A percentile compares a stretch with the other conserved stretches of the same genome.
phyloP scores from a whole-genome alignment of 129 eudicot genomes.

The Pittosporum tobira region DNA sequence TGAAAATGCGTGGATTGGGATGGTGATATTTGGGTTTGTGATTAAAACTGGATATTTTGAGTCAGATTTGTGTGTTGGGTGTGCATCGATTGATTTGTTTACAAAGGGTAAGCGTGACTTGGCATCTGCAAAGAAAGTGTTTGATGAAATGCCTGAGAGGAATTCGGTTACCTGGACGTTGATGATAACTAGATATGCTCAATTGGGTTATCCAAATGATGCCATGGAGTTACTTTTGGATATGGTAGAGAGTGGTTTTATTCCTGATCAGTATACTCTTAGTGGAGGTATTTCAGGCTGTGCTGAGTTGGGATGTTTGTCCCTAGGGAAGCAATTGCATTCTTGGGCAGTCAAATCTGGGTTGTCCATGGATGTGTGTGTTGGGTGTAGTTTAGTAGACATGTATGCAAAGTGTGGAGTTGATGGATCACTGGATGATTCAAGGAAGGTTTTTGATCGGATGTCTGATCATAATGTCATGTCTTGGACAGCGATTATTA shows the following conservation, averaged over 20 bases:
- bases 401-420: conserved; percentile 13
- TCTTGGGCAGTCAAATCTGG: conserved; percentile 1
- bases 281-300: conserved; percentile 13
- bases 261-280: conserved; percentile 10
- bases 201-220: background rate
- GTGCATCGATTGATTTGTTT: conserved; percentile 12
- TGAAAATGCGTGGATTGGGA: conserved; percentile 1
- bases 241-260: conserved; percentile 2
- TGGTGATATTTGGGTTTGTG: conserved; percentile 8
- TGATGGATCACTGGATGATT: conserved; percentile 2
- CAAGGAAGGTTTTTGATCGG: conserved; percentile 17
- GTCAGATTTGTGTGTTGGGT: conserved; percentile 17
- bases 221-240: conserved; percentile 15
- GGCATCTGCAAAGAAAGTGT: conserved; percentile 13
- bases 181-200: conserved; percentile 11
- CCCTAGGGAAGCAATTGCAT: conserved; percentile 12
- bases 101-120: conserved; percentile 7
- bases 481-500: conserved; percentile 19
- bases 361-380: conserved; percentile 2
- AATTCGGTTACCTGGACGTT: conserved; percentile 11
- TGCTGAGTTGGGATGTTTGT: conserved; percentile 1
- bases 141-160: conserved; percentile 17
- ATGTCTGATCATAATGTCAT: conserved; percentile 8
- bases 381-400: conserved; percentile 15
- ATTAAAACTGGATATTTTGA: conserved; percentile 6